Base-by-base conservation (phyloP, 2,329 filamentous ascomycete species). In the Aspergillus glaucus region DNA sequence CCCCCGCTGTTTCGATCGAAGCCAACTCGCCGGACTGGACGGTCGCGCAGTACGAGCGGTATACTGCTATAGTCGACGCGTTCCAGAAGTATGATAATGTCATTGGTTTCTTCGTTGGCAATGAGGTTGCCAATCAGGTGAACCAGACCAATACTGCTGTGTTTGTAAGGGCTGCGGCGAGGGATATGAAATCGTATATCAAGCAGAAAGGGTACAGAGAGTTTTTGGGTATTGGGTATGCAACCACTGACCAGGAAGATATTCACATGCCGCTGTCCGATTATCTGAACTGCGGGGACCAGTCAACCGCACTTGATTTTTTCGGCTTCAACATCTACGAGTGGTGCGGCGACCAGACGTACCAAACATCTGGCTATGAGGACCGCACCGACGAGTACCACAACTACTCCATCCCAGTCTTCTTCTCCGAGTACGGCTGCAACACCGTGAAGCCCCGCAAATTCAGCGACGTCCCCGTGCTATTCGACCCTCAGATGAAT, bases 321-420 rank as follows among this genome's bases (percentile, higher is more conserved):
- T 96, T 89, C 89, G 92, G 92, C 52, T 95, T 96, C 84, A 97
- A 96, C 79, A 94, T 96, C 74, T 97, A 96, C 80, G 94, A 89
- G 39, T 97, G 92, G 92, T 97, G 92, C 68, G 92, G 90, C 56
- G 68, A 89, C 61, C 94, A 87, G 64, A 82, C 77, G 59, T 92
- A 86, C 74, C 64, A 76, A 24, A 66, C 78, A 51, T 95, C 92
- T 1, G 87, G 88, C 47, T 97, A 90, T 72, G 79, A 84, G 55
- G 77, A 82, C 50, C 86, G 91, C 67, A 88, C 89, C 58, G 72
- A 87, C 53, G 91, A 95, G 74, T 96, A 95, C 75, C 71, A 77
- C 51, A 81, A 85, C 66, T 97, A 92, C 78, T 87, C 87, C 12
- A 87, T 96, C 6, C 92, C 92, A 44, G 86, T 88, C 62, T 96